Conservation (phyloP, 371 early-diverging fungal genomes). For the Rhizomucor miehei region DNA sequence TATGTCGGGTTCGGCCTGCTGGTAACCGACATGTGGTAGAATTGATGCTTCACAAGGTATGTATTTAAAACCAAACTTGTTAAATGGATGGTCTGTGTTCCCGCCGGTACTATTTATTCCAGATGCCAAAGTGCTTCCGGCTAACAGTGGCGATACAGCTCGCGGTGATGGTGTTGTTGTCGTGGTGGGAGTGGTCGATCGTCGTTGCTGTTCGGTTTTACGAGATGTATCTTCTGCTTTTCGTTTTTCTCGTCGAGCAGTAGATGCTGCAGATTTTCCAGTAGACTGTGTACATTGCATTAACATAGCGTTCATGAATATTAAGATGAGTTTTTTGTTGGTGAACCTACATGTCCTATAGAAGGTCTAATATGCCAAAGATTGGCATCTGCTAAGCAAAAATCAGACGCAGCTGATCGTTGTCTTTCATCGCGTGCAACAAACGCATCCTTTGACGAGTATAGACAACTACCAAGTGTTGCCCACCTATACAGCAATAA, state of each 20-base stretch:
- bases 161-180: constrained; percentile 25
- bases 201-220: constrained; percentile 27
- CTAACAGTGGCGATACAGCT: constrained; percentile 27
- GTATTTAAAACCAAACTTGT: constrained; percentile 64
- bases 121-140: constrained; percentile 23
- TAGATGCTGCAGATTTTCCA: neutral
- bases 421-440: constrained; percentile 57
- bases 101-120: constrained; percentile 23
- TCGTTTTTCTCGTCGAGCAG: constrained; percentile 12
- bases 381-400: constrained; percentile 57
- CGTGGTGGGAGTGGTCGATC: constrained; percentile 21
- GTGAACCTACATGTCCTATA: constrained; percentile 41
- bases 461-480: constrained; percentile 62
- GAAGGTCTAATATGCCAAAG: constrained; percentile 65
- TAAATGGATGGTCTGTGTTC: constrained; percentile 42
- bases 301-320: too few relatives aligned
- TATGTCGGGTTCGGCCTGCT: constrained; percentile 45
- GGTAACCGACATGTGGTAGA: constrained; percentile 53
- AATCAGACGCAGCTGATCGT: constrained; percentile 67
- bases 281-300: neutral
- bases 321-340: too few relatives aligned
- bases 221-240: constrained; percentile 37
- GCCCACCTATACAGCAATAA: constrained; percentile 53
- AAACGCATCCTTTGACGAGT: constrained; percentile 63
- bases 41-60: constrained; percentile 52